Evolutionary conservation across 2,329 filamentous ascomycete species (phyloP).

Genomic region (Pseudogymnoascus destructans): DNA sequence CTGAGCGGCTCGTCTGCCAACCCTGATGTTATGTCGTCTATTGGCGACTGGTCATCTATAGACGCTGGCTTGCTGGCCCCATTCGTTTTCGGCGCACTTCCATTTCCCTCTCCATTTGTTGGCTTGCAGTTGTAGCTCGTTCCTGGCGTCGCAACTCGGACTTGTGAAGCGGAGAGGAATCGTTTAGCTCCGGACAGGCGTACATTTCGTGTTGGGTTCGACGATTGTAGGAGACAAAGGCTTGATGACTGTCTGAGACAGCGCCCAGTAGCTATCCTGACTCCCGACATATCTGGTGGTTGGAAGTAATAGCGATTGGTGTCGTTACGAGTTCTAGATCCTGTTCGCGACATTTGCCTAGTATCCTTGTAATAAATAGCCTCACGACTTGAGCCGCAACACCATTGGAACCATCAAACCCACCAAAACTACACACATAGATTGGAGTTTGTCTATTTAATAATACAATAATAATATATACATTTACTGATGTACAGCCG

Average conservation of each 20-base stretch:
- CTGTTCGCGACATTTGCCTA: not conserved
- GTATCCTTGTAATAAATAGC: constrained; percentile 1
- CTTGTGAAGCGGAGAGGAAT: constrained; percentile 16
- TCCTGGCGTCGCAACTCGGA: constrained; percentile 18
- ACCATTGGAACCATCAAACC: constrained; percentile 1
- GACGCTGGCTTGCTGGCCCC: constrained; percentile 39
- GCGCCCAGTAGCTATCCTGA: not conserved
- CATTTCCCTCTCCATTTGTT: constrained; percentile 10
- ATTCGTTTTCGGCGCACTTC: not conserved
- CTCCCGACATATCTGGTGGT: constrained; percentile 2
- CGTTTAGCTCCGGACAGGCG: not conserved
- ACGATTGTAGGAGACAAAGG: not conserved
- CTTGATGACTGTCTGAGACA: not conserved
- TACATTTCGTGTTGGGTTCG: not conserved
- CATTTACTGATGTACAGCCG: not conserved
- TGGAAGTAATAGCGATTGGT: not conserved
- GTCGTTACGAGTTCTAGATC: not conserved
- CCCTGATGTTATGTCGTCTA: constrained; percentile 33
- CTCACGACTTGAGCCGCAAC: constrained; percentile 12
- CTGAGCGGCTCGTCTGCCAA: constrained; percentile 37
- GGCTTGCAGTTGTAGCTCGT: constrained; percentile 19
- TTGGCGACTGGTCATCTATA: constrained; percentile 30
- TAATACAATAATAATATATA: constrained; percentile 11
- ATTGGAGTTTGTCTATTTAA: constrained; percentile 1
- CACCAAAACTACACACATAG: not conserved